These are phyloP conservation scores for Xylaria multiplex DNA, from an alignment of 2,329 filamentous ascomycete species.

Conservation along the genomic window DNA sequence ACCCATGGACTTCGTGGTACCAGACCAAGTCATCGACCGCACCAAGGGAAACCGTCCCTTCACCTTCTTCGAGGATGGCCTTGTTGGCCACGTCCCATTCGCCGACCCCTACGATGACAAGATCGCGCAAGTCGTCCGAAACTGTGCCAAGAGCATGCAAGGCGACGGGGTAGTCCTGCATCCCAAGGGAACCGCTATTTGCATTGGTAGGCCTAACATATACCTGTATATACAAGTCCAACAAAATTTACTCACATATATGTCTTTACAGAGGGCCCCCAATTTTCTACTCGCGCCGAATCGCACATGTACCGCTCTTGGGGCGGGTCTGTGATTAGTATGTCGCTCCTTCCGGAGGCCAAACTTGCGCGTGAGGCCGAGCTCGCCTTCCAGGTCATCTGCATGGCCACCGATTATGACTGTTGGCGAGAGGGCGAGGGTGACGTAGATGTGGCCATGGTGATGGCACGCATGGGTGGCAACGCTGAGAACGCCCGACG, in stretches of 20 bases:
- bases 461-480: constrained; percentile 94
- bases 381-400: constrained; percentile 97
- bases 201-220: constrained; percentile 75
- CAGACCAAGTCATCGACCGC: constrained; percentile 96
- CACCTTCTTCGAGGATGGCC: constrained; percentile 92
- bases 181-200: constrained; percentile 84
- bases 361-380: constrained; percentile 97
- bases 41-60: constrained; percentile 95
- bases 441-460: constrained; percentile 92
- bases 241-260: constrained; percentile 1
- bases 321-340: constrained; percentile 97
- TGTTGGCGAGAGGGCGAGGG: constrained; percentile 82
- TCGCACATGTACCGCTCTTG: constrained; percentile 93
- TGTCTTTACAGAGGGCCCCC: constrained; percentile 79
- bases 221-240: constrained; percentile 15
- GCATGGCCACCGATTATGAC: constrained; percentile 99
- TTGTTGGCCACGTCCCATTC: constrained; percentile 94
- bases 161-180: constrained; percentile 89
- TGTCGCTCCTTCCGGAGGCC: constrained; percentile 93
- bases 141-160: constrained; percentile 78
- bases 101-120: constrained; percentile 91
- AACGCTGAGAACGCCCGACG: constrained; percentile 88
- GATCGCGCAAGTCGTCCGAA: constrained; percentile 79
- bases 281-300: constrained; percentile 96
- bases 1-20: constrained; percentile 95